Evolutionary conservation across 1,284 basidiomycete genomes (phyloP).

Genomic region (Naganishia sp.): DNA sequence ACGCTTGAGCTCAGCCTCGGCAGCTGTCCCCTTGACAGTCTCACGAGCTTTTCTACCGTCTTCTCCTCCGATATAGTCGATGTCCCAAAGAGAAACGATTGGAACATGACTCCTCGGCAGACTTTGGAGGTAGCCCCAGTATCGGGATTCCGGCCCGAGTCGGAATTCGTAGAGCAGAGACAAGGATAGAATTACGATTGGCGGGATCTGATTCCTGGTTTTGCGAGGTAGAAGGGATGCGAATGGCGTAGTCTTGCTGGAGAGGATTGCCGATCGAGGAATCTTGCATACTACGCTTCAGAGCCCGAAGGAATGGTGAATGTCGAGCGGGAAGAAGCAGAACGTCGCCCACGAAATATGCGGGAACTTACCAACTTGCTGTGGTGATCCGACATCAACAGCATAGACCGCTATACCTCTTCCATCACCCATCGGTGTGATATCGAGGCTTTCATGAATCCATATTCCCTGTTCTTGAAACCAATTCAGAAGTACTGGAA

Average conservation of each 20-base stretch:
- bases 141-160: constrained; percentile 43
- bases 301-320: neutral
- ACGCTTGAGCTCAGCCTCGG: constrained; percentile 42
- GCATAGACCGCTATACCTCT: constrained; percentile 37
- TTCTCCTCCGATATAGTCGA: constrained; percentile 33
- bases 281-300: constrained; percentile 47
- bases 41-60: constrained; percentile 42
- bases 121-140: constrained; percentile 51
- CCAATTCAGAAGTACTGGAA: constrained; percentile 34
- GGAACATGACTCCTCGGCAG: constrained; percentile 45
- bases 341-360: constrained; percentile 19
- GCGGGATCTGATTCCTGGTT: constrained; percentile 26
- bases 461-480: constrained; percentile 28
- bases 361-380: constrained; percentile 33
- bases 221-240: constrained; percentile 11
- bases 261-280: constrained; percentile 50
- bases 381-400: constrained; percentile 35
- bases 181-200: constrained; percentile 49
- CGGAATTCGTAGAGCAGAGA: constrained; percentile 53
- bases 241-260: constrained; percentile 41
- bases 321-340: neutral
- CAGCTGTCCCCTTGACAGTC: constrained; percentile 50
- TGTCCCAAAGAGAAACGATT: constrained; percentile 51
- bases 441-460: constrained; percentile 33
- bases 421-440: constrained; percentile 37